Percentiles rank a stretch among this genome's conserved stretches.
Evolutionary conservation across 164 flowering plant species (phyloP).

Genomic region (Paratinospora sagittata): DNA sequence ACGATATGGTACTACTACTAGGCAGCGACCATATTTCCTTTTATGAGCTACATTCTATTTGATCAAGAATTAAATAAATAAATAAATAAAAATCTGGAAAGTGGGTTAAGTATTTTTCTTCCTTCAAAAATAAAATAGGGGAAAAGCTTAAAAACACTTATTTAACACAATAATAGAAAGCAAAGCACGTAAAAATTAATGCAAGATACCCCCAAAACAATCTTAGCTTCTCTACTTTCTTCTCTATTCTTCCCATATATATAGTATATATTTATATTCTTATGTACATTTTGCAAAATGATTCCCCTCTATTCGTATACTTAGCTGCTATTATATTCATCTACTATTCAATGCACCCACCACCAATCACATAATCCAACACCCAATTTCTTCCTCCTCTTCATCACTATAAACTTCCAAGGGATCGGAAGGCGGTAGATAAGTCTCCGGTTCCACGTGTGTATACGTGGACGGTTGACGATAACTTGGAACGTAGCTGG

Average conservation of each 20-base stretch:
- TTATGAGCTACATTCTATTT: neutral
- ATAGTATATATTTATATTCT: neutral
- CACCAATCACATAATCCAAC: slow-evolving; percentile 49
- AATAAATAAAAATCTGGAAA: no score
- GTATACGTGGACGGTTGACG: slow-evolving; percentile 19
- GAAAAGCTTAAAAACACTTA: neutral
- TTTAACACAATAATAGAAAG: neutral
- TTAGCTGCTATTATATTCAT: no score
- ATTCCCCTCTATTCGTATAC: neutral
- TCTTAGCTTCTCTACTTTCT: neutral
- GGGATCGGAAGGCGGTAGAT: slow-evolving; percentile 19
- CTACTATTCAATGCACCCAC: neutral
- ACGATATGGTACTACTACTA: neutral
- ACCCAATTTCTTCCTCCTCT: slow-evolving; percentile 50
- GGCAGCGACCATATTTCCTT: neutral
- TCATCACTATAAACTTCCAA: slow-evolving; percentile 48
- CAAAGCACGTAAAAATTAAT: neutral
- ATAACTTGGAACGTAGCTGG: slow-evolving; percentile 1
- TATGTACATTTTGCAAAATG: neutral
- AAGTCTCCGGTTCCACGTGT: slow-evolving; percentile 4
- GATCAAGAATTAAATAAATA: neutral
- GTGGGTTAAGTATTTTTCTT: no score
- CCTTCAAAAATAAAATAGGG: neutral
- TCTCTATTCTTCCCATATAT: neutral
- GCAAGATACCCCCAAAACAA: neutral